Base-by-base conservation (phyloP, 176 grass and related monocot species). In the Avena atlantica region DNA sequence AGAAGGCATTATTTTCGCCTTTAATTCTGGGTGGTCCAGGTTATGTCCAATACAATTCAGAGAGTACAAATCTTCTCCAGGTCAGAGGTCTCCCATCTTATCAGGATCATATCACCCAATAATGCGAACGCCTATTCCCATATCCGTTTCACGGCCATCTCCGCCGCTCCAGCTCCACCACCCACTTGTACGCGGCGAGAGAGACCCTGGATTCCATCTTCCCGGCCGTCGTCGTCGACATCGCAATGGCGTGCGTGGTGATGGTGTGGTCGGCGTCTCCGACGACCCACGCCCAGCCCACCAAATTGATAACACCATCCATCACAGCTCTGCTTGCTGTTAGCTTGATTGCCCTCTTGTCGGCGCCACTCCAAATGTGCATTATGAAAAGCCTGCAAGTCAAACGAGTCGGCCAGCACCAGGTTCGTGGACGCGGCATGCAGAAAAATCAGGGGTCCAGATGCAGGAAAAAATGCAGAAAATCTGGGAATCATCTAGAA, bases 161-260 rank as follows among this genome's bases (percentile, higher is more conserved):
- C 12, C 55, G 20, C 53, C 42, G 65, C 15, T 17, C 52, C 15
- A 1, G 52, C 52, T 66, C 27, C 13, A 50, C 62, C 78, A 42
- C 50, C 10, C 88, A 51, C 2, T 6, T 81, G 76, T 69, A 48
- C 25, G 53, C 25, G 17, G 84, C 9, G 47, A 63, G 6, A 87
- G 65, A 27, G 76, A 69, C 45, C 9, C 37, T 6, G 37, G 37
- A 5, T 40, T 40, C 37, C 37, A 40, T 40, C 37, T 40, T 40
- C 37, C 37, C 6, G 6, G 21, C 9, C 60, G 4, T 25, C 60
- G 10, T 23, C 17, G 73, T 68, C 74, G 60, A 60, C 61, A 40
- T 24, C 12, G 14, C 65, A 11, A 31, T 66, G 61, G 62, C 11
- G 24, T 4, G 12, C 11, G 61, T 27, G 12, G 62, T 31, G 25